Percentiles rank a stretch among this genome's conserved stretches.
These are phyloP conservation scores for Falciphora oryzae DNA, from an alignment of 2,329 filamentous ascomycete genomes.

Conservation along the genomic window DNA sequence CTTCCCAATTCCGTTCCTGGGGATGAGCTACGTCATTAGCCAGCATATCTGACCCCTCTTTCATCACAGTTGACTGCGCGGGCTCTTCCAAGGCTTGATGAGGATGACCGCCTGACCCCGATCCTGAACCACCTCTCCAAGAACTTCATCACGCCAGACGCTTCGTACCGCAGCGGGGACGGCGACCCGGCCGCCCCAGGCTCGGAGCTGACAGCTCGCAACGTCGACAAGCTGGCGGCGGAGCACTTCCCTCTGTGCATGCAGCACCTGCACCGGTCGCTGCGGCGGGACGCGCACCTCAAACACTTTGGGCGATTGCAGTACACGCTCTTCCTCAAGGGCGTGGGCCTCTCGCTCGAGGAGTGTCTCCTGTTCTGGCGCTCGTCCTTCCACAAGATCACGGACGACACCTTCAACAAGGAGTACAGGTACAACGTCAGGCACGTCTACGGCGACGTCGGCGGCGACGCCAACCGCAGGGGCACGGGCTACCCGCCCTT, in stretches of 20 bases:
- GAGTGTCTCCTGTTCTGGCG: slow-evolving; percentile 93
- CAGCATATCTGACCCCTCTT: background rate
- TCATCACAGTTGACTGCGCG: slow-evolving; percentile 69
- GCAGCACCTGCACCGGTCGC: slow-evolving; percentile 79
- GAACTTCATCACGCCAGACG: slow-evolving; percentile 89
- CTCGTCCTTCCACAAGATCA: slow-evolving; percentile 74
- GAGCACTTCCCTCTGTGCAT: slow-evolving; percentile 89
- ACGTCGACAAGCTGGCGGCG: slow-evolving; percentile 73
- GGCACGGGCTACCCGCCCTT: slow-evolving; percentile 85
- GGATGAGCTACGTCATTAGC: background rate
- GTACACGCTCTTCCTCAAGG: slow-evolving; percentile 95
- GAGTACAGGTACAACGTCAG: slow-evolving; percentile 96
- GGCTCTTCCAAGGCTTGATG: slow-evolving; percentile 84
- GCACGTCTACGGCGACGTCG: slow-evolving; percentile 92
- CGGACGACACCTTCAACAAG: slow-evolving; percentile 94
- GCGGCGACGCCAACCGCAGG: slow-evolving; percentile 81
- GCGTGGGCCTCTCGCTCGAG: slow-evolving; percentile 85
- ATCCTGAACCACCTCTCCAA: slow-evolving; percentile 77
- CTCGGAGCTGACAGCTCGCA: slow-evolving; percentile 68
- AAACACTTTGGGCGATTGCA: slow-evolving; percentile 92
- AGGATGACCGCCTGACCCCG: slow-evolving; percentile 80
- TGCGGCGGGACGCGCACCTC: slow-evolving; percentile 83
- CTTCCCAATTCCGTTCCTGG: background rate
- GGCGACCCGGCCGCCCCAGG: slow-evolving; percentile 60
- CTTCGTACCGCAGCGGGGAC: slow-evolving; percentile 58